Evolutionary conservation across 768 basidiomycete genomes (phyloP).

Genomic region (Brasilioporus rufonigricans): DNA sequence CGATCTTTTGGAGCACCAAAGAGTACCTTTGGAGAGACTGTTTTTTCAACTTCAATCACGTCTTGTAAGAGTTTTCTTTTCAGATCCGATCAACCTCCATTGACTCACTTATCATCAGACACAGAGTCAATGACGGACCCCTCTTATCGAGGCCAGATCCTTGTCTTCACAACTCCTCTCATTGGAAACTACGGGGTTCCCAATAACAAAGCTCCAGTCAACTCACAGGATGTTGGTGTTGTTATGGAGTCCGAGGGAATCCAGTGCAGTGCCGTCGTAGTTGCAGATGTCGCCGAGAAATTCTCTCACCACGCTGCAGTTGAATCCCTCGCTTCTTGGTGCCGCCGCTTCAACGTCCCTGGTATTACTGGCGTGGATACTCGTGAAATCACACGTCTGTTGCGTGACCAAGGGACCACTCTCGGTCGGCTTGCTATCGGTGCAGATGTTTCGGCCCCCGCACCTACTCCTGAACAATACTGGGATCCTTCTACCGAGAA

Average conservation of each 20-base stretch:
- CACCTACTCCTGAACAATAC: conserved; percentile 69
- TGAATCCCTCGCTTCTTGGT: conserved; percentile 93
- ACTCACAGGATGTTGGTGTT: conserved; percentile 80
- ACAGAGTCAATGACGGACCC: conserved; percentile 99
- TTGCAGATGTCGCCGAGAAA: conserved; percentile 91
- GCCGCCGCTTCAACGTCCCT: conserved; percentile 83
- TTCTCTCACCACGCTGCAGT: conserved; percentile 94
- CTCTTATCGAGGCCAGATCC: conserved; percentile 95
- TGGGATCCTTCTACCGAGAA: conserved; percentile 94
- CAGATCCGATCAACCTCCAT: conserved; percentile 1
- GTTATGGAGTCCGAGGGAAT: conserved; percentile 86
- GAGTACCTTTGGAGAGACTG: conserved; percentile 93
- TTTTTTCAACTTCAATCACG: conserved; percentile 98
- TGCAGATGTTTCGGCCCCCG: conserved; percentile 54
- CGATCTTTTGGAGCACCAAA: conserved; percentile 85
- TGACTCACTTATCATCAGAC: conserved; percentile 48
- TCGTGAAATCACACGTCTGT: conserved; percentile 88
- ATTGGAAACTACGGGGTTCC: conserved; percentile 99
- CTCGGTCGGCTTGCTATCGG: conserved; percentile 90
- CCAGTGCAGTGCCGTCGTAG: conserved; percentile 90
- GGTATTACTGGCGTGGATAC: conserved; percentile 98
- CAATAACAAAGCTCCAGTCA: conserved; percentile 64
- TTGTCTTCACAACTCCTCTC: conserved; percentile 97
- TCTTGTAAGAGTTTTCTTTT: conserved; percentile 63
- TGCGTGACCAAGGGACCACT: conserved; percentile 97